Evolutionary conservation across 345 rosid genomes (phyloP).

Genomic region (Xanthoceras sorbifolium): DNA sequence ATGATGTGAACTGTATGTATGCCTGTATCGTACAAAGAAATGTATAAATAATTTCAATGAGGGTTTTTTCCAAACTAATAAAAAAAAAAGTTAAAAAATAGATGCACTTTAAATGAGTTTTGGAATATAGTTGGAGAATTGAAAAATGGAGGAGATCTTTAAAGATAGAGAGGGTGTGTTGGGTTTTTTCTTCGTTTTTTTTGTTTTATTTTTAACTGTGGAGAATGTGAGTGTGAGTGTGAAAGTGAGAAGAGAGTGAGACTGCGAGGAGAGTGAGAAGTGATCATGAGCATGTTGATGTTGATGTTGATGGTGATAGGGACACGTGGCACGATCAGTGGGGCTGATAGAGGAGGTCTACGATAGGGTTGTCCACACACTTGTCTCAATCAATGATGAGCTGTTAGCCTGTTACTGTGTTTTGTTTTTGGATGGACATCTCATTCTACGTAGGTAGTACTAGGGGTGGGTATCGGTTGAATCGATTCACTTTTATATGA

Average conservation of each 20-base stretch:
- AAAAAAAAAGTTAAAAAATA: neutral
- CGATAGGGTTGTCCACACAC: neutral
- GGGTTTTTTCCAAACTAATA: neutral
- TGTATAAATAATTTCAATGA: neutral
- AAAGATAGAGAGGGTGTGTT: neutral
- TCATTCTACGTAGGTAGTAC: neutral
- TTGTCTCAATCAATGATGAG: neutral
- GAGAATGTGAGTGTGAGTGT: neutral
- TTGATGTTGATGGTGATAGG: too few species aligned
- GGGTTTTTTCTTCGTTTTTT: neutral
- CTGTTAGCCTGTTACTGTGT: neutral
- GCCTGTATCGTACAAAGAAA: neutral
- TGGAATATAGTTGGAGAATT: neutral
- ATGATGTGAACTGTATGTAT: neutral
- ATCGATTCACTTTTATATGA: too few species aligned
- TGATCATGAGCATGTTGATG: neutral
- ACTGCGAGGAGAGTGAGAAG: too few species aligned
- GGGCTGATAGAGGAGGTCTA: neutral
- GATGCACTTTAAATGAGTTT: neutral
- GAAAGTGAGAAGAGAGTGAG: too few species aligned
- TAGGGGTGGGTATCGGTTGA: too few species aligned
- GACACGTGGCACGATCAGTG: conserved; percentile 2
- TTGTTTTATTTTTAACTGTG: neutral
- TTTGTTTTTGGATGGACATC: neutral
- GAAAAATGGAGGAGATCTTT: neutral